A percentile compares a stretch with the other conserved stretches of the same genome.
These are phyloP conservation scores for Angomonas ambiguus DNA, from an alignment of 208 protist genomes.

Conservation along the genomic window DNA sequence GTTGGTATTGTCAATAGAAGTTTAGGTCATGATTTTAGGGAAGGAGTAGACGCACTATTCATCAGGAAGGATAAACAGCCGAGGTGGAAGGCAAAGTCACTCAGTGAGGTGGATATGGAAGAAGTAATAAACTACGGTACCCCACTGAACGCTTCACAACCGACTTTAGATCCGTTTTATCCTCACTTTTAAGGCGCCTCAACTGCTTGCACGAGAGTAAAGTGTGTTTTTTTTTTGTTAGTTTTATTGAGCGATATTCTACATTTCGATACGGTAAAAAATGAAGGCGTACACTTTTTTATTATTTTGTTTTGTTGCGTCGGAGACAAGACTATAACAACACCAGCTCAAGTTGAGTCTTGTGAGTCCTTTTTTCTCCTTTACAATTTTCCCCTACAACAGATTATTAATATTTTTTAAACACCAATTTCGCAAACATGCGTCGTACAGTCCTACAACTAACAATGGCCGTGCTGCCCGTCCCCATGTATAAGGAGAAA, in stretches of 20 bases:
- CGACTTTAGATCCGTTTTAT: background rate
- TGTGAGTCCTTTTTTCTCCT: too few relatives aligned
- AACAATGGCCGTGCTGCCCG: background rate
- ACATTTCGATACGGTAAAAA: too few relatives aligned
- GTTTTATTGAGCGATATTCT: background rate
- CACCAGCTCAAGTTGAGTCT: too few relatives aligned
- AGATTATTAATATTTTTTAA: too few relatives aligned
- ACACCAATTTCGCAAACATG: too few relatives aligned
- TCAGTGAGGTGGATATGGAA: background rate
- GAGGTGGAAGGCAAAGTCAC: background rate
- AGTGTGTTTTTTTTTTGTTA: background rate
- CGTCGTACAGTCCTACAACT: background rate
- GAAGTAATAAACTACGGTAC: background rate
- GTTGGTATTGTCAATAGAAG: background rate
- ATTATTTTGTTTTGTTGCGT: background rate
- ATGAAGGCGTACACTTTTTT: constrained; percentile 1
- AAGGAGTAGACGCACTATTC: background rate
- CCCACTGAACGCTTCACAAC: background rate
- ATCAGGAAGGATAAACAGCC: background rate
- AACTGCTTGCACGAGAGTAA: background rate
- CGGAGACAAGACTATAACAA: too few relatives aligned
- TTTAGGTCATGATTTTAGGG: background rate
- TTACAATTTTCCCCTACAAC: background rate
- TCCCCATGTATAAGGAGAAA: background rate
- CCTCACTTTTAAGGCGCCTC: background rate